Base-by-base conservation (phyloP, 441 rosid genomes). In the Erodium texanum region DNA sequence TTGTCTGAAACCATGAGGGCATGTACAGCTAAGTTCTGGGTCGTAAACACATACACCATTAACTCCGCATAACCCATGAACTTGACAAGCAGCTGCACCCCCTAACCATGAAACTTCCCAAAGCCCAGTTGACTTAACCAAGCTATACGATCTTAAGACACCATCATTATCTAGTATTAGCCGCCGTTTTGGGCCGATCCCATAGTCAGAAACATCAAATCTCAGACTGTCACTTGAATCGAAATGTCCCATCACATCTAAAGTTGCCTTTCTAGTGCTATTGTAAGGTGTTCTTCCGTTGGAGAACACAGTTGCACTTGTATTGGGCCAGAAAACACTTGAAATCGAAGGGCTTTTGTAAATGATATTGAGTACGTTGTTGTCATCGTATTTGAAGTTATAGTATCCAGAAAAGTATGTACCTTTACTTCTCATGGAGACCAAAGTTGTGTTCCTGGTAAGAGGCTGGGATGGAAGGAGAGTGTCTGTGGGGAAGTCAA, bases 141-240 rank as follows among this genome's bases (percentile, higher is more conserved):
- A 24, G 71, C 76, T 76, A 27, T 76, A 76, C 41, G 67, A 64
- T 54, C 76, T 73, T 0, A 69, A 12, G n/a, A 70, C 54, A 2
- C 79, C 80, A 45, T 76, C 80, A 36, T 43, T 65, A 68, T 73
- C 80, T 43, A 76, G 63, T 8, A 65, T 76, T 19, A 76, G 62
- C 23, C 80, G 65, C 65, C 80, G 66, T 23, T 43, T 62, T 2
- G 32, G 68, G 14, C 74, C 69, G n/a, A 63, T 18, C 16, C 74
- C 76, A 32, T 67, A 76, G 61, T 76, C 76, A 11, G 80, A 66
- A 66, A 74, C 71, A 23, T 68, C 27, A 66, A 76, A 73, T 4
- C 3, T 29, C 62, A 67, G 20, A 32, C 16, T 67, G 56, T 76
- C 76, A 29, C 74, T 69, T 5, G 80, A 73, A 22, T 0, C 23